Evolutionary conservation across 2,329 filamentous ascomycete genomes (phyloP).

Genomic region (Plenodomus biglobosus): DNA sequence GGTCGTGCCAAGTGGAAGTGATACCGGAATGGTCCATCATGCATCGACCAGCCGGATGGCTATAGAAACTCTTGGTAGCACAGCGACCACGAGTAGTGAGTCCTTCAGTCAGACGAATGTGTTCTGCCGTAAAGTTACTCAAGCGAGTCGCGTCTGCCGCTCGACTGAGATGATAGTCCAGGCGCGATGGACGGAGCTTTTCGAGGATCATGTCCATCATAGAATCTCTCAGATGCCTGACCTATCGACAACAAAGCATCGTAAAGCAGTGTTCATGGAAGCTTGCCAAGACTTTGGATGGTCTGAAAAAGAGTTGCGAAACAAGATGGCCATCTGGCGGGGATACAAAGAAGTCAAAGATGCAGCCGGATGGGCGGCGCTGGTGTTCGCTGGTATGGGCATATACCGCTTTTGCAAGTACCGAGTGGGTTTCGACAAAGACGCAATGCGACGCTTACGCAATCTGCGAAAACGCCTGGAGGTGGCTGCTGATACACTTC

Average conservation of each 20-base stretch:
- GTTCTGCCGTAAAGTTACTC: constrained; percentile 50
- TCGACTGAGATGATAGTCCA: constrained; percentile 62
- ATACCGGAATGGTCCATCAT: constrained; percentile 16
- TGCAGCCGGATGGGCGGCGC: constrained; percentile 57
- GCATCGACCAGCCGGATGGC: constrained; percentile 8
- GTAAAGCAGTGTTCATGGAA: constrained; percentile 56
- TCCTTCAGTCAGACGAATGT: constrained; percentile 48
- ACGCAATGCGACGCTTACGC: constrained; percentile 53
- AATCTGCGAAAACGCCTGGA: constrained; percentile 53
- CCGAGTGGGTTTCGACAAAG: constrained; percentile 55
- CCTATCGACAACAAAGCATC: constrained; percentile 51
- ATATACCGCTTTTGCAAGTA: constrained; percentile 65
- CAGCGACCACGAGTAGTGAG: constrained; percentile 11
- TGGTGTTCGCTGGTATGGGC: constrained; percentile 60
- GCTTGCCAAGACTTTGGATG: constrained; percentile 58
- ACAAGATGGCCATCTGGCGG: constrained; percentile 57
- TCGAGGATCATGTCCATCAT: constrained; percentile 53
- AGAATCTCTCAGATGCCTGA: constrained; percentile 45
- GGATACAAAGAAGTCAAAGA: constrained; percentile 63
- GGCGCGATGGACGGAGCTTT: constrained; percentile 59
- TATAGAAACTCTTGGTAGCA: constrained; percentile 15
- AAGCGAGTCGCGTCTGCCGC: constrained; percentile 56
- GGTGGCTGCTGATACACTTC: constrained; percentile 56
- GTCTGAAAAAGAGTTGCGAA: constrained; percentile 61
- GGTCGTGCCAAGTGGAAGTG: constrained; percentile 16